Percentiles rank a stretch among this genome's conserved stretches.
Evolutionary conservation across 805 yeast species (phyloP).

Genomic region (Teunomyces lycoperdinae): DNA sequence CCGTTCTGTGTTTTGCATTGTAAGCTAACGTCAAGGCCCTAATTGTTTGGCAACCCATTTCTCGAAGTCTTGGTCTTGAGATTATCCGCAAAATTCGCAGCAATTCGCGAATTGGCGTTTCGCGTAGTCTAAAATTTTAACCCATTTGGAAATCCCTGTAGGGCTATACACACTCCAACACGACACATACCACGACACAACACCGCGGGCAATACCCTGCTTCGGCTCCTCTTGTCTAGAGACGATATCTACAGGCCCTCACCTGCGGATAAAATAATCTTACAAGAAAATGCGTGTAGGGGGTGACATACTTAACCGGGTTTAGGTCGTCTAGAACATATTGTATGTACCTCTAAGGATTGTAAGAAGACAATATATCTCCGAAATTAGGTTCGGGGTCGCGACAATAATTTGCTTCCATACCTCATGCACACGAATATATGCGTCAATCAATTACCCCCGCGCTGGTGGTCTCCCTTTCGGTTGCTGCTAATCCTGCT

Average conservation of each 20-base stretch:
- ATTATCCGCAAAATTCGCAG: slow-evolving; percentile 1
- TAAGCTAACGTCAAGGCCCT: not conserved
- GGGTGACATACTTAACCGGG: not conserved
- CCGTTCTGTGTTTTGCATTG: not conserved
- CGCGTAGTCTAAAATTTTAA: slow-evolving; percentile 2
- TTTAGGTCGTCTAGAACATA: not conserved
- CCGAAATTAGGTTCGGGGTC: not conserved
- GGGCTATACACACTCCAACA: slow-evolving; percentile 1
- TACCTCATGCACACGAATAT: no score
- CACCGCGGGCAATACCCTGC: not conserved
- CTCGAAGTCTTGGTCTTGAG: not conserved
- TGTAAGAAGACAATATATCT: not conserved
- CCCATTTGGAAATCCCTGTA: slow-evolving; percentile 1
- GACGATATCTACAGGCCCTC: not conserved
- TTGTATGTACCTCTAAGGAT: not conserved
- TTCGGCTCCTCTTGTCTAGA: not conserved
- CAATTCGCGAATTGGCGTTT: slow-evolving; percentile 4
- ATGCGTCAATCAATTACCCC: no score
- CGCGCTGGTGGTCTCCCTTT: not conserved
- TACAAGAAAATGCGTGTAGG: not conserved
- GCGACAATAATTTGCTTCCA: not conserved
- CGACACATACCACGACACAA: slow-evolving; percentile 3
- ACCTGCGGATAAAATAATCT: not conserved
- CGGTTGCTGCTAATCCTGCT: not conserved
- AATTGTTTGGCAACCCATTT: not conserved